Conservation (phyloP, 331 rosid species). For the Ulmus americana region DNA sequence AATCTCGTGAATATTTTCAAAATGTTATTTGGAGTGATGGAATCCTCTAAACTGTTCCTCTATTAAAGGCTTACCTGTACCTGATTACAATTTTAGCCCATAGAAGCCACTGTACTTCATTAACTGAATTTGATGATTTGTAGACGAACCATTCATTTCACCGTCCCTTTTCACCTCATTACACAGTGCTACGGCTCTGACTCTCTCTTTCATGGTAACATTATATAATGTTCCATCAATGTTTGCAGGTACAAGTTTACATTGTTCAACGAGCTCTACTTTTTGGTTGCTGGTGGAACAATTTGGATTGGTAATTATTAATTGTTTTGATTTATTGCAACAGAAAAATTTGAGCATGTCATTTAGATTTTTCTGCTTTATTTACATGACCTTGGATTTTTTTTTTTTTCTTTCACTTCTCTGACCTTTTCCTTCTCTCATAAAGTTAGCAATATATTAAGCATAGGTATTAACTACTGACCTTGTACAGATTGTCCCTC, state of each 20-base stretch:
- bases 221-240: conserved; percentile 12
- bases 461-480: conserved; percentile 3
- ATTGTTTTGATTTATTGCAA: neutral
- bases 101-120: too few relatives aligned
- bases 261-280: conserved; percentile 92
- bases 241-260: conserved; percentile 91
- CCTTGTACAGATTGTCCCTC: conserved; percentile 55
- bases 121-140: neutral
- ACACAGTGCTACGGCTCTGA: neutral
- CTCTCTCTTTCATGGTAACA: neutral
- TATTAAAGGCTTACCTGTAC: too few relatives aligned
- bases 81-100: too few relatives aligned
- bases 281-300: conserved; percentile 97
- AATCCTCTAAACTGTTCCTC: too few relatives aligned
- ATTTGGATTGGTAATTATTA: conserved; percentile 81
- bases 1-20: neutral
- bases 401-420: neutral
- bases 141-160: neutral
- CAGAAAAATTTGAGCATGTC: neutral
- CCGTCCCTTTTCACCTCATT: neutral
- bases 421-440: conserved; percentile 4
- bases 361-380: neutral
- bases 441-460: conserved; percentile 6
- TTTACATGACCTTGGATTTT: neutral
- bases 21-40: too few relatives aligned